Evolutionary conservation across 2,329 filamentous ascomycete species (phyloP).

Genomic region (Xylaria sp.): DNA sequence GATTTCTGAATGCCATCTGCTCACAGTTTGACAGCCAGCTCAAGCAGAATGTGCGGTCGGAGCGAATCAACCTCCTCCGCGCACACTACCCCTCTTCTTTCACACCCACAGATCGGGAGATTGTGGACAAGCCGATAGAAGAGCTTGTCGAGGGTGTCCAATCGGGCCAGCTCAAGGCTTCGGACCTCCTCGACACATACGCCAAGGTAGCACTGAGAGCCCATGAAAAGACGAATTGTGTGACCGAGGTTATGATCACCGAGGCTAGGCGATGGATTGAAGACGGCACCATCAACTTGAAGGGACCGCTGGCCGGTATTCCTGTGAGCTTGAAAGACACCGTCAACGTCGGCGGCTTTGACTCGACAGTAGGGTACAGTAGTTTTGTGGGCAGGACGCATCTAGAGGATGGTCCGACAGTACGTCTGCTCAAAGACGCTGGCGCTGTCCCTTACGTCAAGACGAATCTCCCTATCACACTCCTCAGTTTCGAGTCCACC

Average conservation of each 20-base stretch:
- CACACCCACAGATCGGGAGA: slow-evolving; percentile 57
- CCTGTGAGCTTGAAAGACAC: slow-evolving; percentile 80
- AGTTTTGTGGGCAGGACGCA: slow-evolving; percentile 63
- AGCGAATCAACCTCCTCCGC: slow-evolving; percentile 62
- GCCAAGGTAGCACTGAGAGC: slow-evolving; percentile 80
- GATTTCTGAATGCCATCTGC: slow-evolving; percentile 2
- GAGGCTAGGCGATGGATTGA: slow-evolving; percentile 69
- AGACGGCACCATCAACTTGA: slow-evolving; percentile 58
- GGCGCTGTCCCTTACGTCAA: slow-evolving; percentile 90
- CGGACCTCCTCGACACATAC: slow-evolving; percentile 77
- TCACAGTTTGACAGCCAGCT: slow-evolving; percentile 52
- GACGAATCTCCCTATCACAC: slow-evolving; percentile 81
- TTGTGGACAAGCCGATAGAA: slow-evolving; percentile 69
- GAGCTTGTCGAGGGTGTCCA: slow-evolving; percentile 75
- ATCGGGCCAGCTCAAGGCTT: slow-evolving; percentile 56
- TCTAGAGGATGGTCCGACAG: slow-evolving; percentile 63
- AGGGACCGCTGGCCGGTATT: slow-evolving; percentile 79
- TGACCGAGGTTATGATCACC: slow-evolving; percentile 79
- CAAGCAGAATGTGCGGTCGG: slow-evolving; percentile 71
- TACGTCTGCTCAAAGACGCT: slow-evolving; percentile 75
- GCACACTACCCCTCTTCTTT: slow-evolving; percentile 68
- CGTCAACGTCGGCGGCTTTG: slow-evolving; percentile 75
- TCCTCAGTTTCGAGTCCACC: slow-evolving; percentile 79
- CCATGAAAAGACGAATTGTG: slow-evolving; percentile 80
- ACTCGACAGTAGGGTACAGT: slow-evolving; percentile 77